Evolutionary conservation across 805 yeast species (phyloP).

Genomic region (Zygosaccharomyces gambellarensis): DNA sequence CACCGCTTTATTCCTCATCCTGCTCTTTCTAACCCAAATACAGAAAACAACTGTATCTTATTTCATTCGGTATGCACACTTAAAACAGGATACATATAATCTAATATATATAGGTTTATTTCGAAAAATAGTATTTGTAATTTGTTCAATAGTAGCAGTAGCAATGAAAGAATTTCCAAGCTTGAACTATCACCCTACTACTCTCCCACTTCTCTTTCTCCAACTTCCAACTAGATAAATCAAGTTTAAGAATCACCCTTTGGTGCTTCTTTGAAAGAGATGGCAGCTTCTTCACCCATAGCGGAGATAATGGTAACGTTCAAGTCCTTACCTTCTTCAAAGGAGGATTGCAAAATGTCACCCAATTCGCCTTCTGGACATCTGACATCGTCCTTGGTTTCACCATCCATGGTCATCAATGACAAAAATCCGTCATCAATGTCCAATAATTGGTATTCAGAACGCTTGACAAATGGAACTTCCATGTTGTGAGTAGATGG

Average conservation of each 20-base stretch:
- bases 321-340: constrained; percentile 97
- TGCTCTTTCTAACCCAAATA: no score
- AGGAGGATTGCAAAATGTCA: constrained; percentile 83
- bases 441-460: constrained; percentile 95
- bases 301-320: constrained; percentile 94
- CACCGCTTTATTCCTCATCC: no score
- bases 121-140: background rate
- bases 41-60: background rate
- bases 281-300: constrained; percentile 99
- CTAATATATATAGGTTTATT: constrained; percentile 2
- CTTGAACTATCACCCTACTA: constrained; percentile 1
- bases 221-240: background rate
- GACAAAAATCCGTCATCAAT: constrained; percentile 97
- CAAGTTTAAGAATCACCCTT: constrained; percentile 39
- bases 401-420: constrained; percentile 96
- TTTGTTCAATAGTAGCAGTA: constrained; percentile 1
- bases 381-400: constrained; percentile 98
- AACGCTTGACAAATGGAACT: constrained; percentile 95
- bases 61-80: constrained; percentile 2
- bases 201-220: constrained; percentile 2
- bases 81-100: constrained; percentile 4
- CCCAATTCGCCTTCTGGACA: constrained; percentile 98
- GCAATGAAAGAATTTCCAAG: constrained; percentile 3
- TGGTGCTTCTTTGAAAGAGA: constrained; percentile 98
- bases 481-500: constrained; percentile 99